These are phyloP conservation scores for Colletotrichum simmondsii DNA, from an alignment of 2,329 filamentous ascomycete species.

Conservation along the genomic window DNA sequence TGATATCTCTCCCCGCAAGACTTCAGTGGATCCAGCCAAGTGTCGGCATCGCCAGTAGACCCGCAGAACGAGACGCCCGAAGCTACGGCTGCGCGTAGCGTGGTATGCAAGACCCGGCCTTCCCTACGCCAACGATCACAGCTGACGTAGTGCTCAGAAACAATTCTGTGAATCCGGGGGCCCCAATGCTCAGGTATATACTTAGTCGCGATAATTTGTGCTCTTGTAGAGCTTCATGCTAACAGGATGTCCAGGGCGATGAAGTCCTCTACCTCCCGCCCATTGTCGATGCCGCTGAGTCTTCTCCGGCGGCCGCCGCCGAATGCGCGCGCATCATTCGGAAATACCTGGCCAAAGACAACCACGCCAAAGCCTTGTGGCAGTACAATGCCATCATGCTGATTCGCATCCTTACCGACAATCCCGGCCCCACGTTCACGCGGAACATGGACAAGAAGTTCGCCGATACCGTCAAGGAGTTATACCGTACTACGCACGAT, in stretches of 20 bases:
- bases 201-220: background rate
- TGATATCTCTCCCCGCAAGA: conserved; percentile 22
- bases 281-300: conserved; percentile 96
- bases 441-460: conserved; percentile 90
- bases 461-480: conserved; percentile 76
- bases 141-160: conserved; percentile 62
- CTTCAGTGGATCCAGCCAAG: conserved; percentile 34
- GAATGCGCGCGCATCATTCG: conserved; percentile 85
- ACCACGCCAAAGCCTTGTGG: conserved; percentile 71
- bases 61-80: conserved; percentile 70
- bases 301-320: conserved; percentile 84
- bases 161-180: conserved; percentile 83
- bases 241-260: conserved; percentile 69
- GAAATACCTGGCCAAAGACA: conserved; percentile 82
- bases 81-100: conserved; percentile 71
- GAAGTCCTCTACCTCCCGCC: conserved; percentile 92
- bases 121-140: conserved; percentile 19
- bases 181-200: conserved; percentile 58
- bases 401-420: conserved; percentile 89
- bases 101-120: conserved; percentile 62
- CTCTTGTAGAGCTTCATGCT: conserved; percentile 2
- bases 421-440: conserved; percentile 92
- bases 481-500: conserved; percentile 78
- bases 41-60: conserved; percentile 37
- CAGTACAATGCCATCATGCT: conserved; percentile 99